Evolutionary conservation across 2,329 filamentous ascomycete species (phyloP), one percentile per base, ranked within the genome.

Genomic region (Penicillium brevicompactum): DNA sequence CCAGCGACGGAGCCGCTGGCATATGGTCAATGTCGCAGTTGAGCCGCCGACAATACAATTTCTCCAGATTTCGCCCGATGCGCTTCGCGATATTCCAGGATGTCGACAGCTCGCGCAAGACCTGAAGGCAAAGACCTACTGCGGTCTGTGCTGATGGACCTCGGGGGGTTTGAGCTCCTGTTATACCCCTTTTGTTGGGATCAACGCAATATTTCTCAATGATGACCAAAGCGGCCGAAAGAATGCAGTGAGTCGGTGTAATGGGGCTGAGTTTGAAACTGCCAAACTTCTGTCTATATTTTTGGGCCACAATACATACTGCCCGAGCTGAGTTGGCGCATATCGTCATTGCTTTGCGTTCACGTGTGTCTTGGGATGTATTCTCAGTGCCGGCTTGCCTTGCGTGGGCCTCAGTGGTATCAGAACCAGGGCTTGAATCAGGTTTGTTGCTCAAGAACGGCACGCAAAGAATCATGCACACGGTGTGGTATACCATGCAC

Each of bases 401-500:
- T 30, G 8, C 30, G 31, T 27, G 31, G 4, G 32, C 47, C 14
- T 37, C 10, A 5, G 11, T 24, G n/a, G 30, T 40, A 22, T 16
- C 30, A 18, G 43, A 45, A n/a, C 5, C 48, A 21, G 18, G 41
- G 48, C 22, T 34, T n/a, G 10, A n/a, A 16, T 43, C 24, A 6
- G 21, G 1, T 16, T 46, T 31, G 1, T 49, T 51, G 27, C 49
- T 46, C 7, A 69, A 11, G 51, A 72, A 70, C 0, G 69, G 70
- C 9, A 67, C 70, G 24, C 65, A 64, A 11, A 74, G 66, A 13
- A 74, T 60, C 6, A 74, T 69, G 27, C 63, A 56, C 6, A 66
- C 62, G 1, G 70, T 74, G 43, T 74, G 68, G 46, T 72, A 73
- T 14, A 70, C 60, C 71, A 74, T 74, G 49, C 64, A 67, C 11